A percentile compares a stretch with the other conserved stretches of the same genome.
Evolutionary conservation across 495 filamentous ascomycete genomes (phyloP).

Genomic region (Trichoderma asperelloides): DNA sequence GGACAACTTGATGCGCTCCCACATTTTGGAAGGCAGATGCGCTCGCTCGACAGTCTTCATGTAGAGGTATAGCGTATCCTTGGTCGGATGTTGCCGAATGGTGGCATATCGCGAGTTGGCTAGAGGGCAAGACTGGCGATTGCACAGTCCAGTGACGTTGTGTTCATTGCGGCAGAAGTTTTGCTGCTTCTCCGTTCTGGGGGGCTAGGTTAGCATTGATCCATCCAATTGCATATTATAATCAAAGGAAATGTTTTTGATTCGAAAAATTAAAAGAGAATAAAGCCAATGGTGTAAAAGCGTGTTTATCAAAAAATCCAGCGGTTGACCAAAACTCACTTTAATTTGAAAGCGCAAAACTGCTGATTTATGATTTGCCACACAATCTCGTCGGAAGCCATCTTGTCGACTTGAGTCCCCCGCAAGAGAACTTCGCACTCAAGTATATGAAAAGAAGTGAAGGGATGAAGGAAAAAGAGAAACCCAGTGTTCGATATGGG

Average conservation of each 20-base stretch:
- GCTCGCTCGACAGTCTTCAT: constrained; percentile 92
- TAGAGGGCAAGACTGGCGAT: constrained; percentile 87
- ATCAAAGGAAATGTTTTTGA: too few species aligned
- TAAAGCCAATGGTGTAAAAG: constrained; percentile 9
- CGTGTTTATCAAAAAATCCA: neutral
- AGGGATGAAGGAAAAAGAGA: neutral
- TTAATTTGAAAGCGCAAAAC: constrained; percentile 94
- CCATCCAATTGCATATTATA: constrained; percentile 10
- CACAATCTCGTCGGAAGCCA: constrained; percentile 86
- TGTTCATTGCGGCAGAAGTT: constrained; percentile 96
- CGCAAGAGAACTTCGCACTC: neutral
- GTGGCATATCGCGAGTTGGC: constrained; percentile 95
- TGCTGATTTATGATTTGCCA: constrained; percentile 95
- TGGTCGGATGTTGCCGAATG: constrained; percentile 70
- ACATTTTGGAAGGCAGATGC: constrained; percentile 85
- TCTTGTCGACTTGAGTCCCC: neutral
- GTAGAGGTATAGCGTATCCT: constrained; percentile 85
- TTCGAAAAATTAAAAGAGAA: too few species aligned
- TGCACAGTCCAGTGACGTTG: constrained; percentile 91
- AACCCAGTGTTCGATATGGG: neutral
- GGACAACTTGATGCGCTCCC: constrained; percentile 89
- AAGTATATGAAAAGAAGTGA: constrained; percentile 1
- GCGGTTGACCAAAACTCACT: constrained; percentile 43
- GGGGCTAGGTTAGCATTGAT: constrained; percentile 12
- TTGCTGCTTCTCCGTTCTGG: constrained; percentile 78